phyloP scores from a whole-genome alignment of 1,284 basidiomycete genomes.

The Abortiporus biennis region DNA sequence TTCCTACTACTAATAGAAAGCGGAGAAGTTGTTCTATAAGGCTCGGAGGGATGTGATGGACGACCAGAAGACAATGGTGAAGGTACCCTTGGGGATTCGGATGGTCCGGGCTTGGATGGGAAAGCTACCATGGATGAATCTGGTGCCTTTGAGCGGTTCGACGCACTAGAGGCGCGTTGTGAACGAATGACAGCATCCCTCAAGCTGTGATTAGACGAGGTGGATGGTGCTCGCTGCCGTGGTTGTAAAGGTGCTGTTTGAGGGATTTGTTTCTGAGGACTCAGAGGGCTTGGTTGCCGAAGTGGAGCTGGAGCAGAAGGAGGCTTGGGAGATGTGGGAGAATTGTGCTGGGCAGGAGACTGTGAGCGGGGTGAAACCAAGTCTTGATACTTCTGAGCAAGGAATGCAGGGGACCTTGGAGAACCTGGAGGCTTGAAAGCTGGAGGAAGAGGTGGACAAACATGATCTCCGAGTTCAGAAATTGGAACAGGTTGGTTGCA shows the following conservation, averaged over 20 bases:
- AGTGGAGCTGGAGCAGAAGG: slow-evolving; percentile 15
- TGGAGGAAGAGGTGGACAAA: slow-evolving; percentile 52
- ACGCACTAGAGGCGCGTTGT: not conserved
- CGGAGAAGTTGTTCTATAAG: slow-evolving; percentile 1
- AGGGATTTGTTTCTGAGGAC: not conserved
- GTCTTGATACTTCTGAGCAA: slow-evolving; percentile 22
- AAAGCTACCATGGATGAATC: not conserved
- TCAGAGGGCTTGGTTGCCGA: not conserved
- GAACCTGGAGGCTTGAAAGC: slow-evolving; percentile 25
- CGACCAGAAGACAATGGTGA: slow-evolving; percentile 8
- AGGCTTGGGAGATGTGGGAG: slow-evolving; percentile 16
- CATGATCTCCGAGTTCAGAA: slow-evolving; percentile 65
- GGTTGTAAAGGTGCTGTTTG: not conserved
- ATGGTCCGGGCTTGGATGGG: not conserved
- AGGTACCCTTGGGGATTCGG: slow-evolving; percentile 8
- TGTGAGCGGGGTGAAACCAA: slow-evolving; percentile 13
- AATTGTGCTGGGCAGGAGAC: slow-evolving; percentile 13
- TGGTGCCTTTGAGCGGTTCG: not conserved
- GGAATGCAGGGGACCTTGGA: slow-evolving; percentile 26
- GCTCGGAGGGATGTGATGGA: not conserved
- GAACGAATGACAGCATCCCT: not conserved
- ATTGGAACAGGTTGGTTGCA: slow-evolving; percentile 68
- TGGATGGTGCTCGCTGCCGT: not conserved
- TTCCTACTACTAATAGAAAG: slow-evolving; percentile 2
- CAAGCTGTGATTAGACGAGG: not conserved